These are phyloP conservation scores for Naganishia albida DNA, from an alignment of 1,284 basidiomycete genomes.

Conservation along the genomic window DNA sequence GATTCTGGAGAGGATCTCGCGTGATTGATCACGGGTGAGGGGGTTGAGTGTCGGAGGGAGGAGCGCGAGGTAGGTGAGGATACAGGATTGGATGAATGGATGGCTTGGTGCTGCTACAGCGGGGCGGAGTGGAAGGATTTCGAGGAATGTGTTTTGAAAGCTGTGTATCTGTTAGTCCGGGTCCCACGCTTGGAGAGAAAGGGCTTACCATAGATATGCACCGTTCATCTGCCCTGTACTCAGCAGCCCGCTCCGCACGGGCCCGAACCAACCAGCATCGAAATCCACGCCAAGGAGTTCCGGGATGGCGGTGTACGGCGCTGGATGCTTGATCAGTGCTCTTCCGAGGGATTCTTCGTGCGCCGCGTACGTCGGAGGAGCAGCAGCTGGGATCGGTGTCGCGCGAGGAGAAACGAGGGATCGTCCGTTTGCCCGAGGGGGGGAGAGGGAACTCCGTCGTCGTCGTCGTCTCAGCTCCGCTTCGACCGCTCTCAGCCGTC, in stretches of 20 bases:
- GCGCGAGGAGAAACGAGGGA: no score
- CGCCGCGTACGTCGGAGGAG: no score
- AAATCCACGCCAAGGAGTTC: neutral
- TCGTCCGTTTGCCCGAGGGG: no score
- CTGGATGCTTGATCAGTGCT: neutral
- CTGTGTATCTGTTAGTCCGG: neutral
- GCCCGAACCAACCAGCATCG: neutral
- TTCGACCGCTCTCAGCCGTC: neutral
- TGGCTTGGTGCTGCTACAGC: neutral
- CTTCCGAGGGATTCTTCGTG: neutral
- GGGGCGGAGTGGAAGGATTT: slow-evolving; percentile 9
- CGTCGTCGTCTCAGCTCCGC: neutral
- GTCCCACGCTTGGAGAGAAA: neutral
- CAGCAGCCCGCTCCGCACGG: neutral
- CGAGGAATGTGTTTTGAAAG: neutral
- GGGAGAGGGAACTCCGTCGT: neutral
- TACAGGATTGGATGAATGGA: slow-evolving; percentile 1
- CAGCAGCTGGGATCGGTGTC: no score
- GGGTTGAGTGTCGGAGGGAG: neutral
- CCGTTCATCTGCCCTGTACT: slow-evolving; percentile 4
- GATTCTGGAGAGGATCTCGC: neutral
- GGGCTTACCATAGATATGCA: neutral
- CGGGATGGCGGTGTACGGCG: neutral
- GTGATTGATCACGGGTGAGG: neutral
- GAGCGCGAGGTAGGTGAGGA: slow-evolving; percentile 6